Conservation (phyloP, 2,329 filamentous ascomycete species). For the Beauveria pseudobassiana region DNA sequence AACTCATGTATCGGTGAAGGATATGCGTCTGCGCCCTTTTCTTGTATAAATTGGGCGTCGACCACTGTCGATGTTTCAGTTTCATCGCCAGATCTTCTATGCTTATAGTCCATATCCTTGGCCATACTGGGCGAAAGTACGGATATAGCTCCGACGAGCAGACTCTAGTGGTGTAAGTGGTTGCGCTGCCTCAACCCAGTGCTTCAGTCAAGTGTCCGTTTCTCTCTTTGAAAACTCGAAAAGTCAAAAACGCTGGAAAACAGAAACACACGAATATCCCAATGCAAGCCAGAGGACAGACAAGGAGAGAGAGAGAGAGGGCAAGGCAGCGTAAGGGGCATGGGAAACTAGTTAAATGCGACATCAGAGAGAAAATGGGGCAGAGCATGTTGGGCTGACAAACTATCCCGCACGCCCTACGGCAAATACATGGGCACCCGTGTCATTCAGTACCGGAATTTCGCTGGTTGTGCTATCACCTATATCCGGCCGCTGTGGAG, state of each 20-base stretch:
- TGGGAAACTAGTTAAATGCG: background rate
- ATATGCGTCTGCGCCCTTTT: constrained; percentile 13
- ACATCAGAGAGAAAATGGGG: background rate
- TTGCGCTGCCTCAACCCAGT: too few relatives aligned
- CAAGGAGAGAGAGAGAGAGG: too few relatives aligned
- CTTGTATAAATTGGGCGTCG: constrained; percentile 7
- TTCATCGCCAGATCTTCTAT: background rate
- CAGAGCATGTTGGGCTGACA: background rate
- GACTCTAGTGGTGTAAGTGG: background rate
- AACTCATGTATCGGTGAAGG: constrained; percentile 10
- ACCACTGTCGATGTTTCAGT: constrained; percentile 12
- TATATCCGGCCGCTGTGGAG: constrained; percentile 8
- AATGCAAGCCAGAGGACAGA: background rate
- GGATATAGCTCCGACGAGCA: background rate
- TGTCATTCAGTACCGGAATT: background rate
- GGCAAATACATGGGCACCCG: background rate
- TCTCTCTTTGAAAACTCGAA: too few relatives aligned
- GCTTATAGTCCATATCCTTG: background rate
- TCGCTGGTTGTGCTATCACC: background rate
- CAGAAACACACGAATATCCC: too few relatives aligned
- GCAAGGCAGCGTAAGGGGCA: background rate
- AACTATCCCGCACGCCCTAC: background rate
- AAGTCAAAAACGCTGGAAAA: too few relatives aligned
- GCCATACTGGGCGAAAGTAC: background rate
- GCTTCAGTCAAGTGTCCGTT: too few relatives aligned